These are phyloP conservation scores for Podospora conica DNA, from an alignment of 495 filamentous ascomycete species.

Conservation along the genomic window DNA sequence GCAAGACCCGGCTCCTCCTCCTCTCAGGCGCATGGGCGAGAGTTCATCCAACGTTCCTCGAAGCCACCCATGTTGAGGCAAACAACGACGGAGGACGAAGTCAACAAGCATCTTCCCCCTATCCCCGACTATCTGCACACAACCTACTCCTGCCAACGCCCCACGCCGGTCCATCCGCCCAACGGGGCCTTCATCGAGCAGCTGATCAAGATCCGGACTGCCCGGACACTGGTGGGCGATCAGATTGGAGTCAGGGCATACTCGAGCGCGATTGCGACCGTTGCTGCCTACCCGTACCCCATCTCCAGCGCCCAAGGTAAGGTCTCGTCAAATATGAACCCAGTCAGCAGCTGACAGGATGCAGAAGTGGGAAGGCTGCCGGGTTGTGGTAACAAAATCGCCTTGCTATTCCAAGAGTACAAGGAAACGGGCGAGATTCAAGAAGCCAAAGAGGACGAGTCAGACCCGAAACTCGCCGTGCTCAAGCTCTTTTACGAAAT, in stretches of 20 bases:
- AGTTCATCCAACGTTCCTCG: slow-evolving; percentile 5
- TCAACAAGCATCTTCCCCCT: slow-evolving; percentile 39
- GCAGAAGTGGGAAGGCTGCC: slow-evolving; percentile 66
- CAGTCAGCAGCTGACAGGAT: slow-evolving; percentile 13
- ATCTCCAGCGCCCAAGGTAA: slow-evolving; percentile 34
- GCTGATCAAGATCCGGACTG: slow-evolving; percentile 65
- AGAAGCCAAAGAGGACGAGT: slow-evolving; percentile 58
- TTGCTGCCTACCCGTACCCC: slow-evolving; percentile 70
- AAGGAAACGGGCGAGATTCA: slow-evolving; percentile 49
- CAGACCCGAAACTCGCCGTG: slow-evolving; percentile 55
- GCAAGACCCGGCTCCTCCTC: slow-evolving; percentile 16
- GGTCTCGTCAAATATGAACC: background rate
- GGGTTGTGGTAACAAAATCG: slow-evolving; percentile 76
- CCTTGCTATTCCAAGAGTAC: slow-evolving; percentile 72
- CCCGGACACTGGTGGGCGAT: slow-evolving; percentile 64
- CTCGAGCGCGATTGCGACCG: slow-evolving; percentile 72
- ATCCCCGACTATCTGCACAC: slow-evolving; percentile 67
- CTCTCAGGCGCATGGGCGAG: slow-evolving; percentile 8
- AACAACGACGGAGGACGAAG: slow-evolving; percentile 69
- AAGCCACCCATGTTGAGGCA: slow-evolving; percentile 39
- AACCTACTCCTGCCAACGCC: slow-evolving; percentile 76
- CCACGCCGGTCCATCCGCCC: slow-evolving; percentile 60
- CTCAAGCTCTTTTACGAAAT: slow-evolving; percentile 71
- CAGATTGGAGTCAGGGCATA: slow-evolving; percentile 83
- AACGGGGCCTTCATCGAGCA: slow-evolving; percentile 73